Evolutionary conservation across 768 basidiomycete genomes (phyloP), one percentile per base, ranked within the genome.

Genomic region (Tricholomella constricta): DNA sequence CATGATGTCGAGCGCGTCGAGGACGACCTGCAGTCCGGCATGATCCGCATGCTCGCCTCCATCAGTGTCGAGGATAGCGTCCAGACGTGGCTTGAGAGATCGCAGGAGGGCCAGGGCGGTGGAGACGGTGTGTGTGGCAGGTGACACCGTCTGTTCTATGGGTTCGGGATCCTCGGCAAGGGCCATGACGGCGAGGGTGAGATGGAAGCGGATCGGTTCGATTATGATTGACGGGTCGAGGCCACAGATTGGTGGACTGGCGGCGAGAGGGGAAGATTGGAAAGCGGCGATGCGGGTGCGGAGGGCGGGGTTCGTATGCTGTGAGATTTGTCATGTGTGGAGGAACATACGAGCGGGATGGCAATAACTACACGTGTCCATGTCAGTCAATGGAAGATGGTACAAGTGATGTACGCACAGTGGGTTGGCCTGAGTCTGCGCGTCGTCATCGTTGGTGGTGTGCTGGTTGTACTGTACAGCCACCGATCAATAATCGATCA

Each of bases 121-220:
- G 0, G 65, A 26, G 7, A 81, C 60, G 0, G 79, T 78, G 31
- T 59, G 12, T 27, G 54, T 19, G 54, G 51, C 40, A 14, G 29
- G 11, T 26, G 42, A 7, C 6, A 20, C 25, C 6, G 29, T 26
- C 10, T 17, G 32, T n/a, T 15, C 40, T 12, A 15, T 10, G 43
- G 31, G 22, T 2, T 23, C 27, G 47, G 37, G 1, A 52, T 42
- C 22, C n/a, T 8, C 27, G n/a, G 40, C 44, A 29, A 90, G 81
- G 0, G 79, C 69, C 85, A 91, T 86, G 1, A 89, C 87, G 1
- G 88, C 89, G 2, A 91, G 69, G 0, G 89, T 91, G 51, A 91
- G 68, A 65, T 91, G 89, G 37, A 90, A 68, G n/a, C 88, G 66
- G 9, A 74, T 62, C 0, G 80, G 79, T 37, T 78, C 73, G 49